phyloP scores from a whole-genome alignment of 441 rosid genomes.

The Gossypium schwendimanii region DNA sequence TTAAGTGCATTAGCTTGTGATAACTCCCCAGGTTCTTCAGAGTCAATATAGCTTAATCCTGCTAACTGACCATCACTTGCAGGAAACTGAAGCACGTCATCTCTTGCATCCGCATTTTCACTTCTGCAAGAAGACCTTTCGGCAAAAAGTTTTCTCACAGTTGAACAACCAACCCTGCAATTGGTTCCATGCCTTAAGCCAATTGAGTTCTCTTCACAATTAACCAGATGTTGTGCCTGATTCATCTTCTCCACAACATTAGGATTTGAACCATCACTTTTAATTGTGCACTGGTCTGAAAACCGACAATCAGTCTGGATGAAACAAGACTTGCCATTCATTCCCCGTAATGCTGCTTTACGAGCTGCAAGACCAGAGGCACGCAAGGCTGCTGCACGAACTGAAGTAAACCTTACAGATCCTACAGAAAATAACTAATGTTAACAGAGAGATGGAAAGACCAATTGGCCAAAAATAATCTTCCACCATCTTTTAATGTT shows the following conservation, averaged over 20 bases:
- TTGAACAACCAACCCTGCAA: conserved; percentile 25
- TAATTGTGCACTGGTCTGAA: conserved; percentile 28
- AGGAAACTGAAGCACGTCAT: conserved; percentile 19
- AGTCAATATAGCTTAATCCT: conserved; percentile 72
- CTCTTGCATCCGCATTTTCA: conserved; percentile 23
- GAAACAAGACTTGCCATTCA: conserved; percentile 21
- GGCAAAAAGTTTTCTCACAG: conserved; percentile 54
- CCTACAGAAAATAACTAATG: conserved; percentile 30
- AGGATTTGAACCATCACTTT: conserved; percentile 14
- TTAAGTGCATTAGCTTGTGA: conserved; percentile 74
- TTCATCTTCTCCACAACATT: conserved; percentile 20
- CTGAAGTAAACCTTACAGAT: conserved; percentile 55
- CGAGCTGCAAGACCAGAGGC: conserved; percentile 63
- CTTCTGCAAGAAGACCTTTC: conserved; percentile 22
- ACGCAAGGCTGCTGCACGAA: conserved; percentile 67
- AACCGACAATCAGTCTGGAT: conserved; percentile 22
- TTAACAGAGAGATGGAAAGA: not conserved
- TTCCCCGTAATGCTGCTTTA: conserved; percentile 20
- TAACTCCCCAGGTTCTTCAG: conserved; percentile 89
- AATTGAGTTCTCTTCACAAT: conserved; percentile 20
- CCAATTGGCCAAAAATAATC: not conserved
- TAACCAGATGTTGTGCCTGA: conserved; percentile 21
- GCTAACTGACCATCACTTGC: conserved; percentile 30
- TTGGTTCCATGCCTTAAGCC: conserved; percentile 28
- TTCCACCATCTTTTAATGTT: not conserved